These are phyloP conservation scores for Colletotrichum viniferum DNA, from an alignment of 2,329 filamentous ascomycete species.

Conservation along the genomic window DNA sequence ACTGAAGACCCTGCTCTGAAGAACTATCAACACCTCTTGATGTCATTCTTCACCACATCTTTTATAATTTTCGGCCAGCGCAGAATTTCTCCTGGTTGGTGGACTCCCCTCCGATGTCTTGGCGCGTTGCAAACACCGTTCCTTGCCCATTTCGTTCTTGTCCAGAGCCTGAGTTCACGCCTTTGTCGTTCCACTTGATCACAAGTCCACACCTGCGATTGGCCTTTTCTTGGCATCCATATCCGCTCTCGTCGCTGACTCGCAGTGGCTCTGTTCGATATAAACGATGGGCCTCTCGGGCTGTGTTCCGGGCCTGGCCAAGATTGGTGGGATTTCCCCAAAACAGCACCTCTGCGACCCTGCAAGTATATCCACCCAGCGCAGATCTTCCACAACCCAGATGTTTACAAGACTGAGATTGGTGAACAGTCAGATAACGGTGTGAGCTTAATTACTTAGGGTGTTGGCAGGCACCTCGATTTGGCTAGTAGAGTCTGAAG, in stretches of 20 bases:
- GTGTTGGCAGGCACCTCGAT: not conserved
- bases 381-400: not conserved
- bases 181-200: not conserved
- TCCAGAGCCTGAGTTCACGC: not conserved
- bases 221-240: not conserved
- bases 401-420: not conserved
- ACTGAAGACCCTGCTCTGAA: not conserved
- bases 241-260: not conserved
- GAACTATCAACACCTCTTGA: fast-evolving
- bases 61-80: not conserved
- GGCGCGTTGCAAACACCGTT: not conserved
- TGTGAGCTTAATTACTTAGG: slow-evolving; percentile 12
- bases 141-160: not conserved
- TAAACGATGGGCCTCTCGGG: not conserved
- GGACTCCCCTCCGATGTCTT: not conserved
- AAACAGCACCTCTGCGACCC: not conserved
- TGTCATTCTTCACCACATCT: not conserved
- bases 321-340: not conserved
- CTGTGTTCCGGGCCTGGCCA: not conserved
- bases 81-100: not conserved
- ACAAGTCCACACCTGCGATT: not conserved
- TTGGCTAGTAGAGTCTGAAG: not conserved
- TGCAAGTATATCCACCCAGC: not conserved
- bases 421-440: not conserved
- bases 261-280: not conserved